Conservation (phyloP, 176 grass and related monocot genomes). For the Dendrocalamus sinicus region DNA sequence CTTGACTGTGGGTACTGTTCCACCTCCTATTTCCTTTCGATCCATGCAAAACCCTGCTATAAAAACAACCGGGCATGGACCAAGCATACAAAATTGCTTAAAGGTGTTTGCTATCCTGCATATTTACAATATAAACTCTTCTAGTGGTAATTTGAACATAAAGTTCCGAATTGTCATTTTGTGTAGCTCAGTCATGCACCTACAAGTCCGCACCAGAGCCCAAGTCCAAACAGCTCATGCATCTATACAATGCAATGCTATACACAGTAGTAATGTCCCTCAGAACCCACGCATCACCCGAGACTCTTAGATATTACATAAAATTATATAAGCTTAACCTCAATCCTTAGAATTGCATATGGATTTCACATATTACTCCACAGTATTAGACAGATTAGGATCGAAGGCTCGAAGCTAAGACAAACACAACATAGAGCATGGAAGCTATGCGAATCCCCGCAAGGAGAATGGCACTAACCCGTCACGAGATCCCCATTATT, state of each 20-base stretch:
- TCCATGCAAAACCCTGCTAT: not conserved
- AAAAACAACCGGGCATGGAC: not conserved
- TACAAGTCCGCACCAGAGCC: not conserved
- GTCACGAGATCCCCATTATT: constrained; percentile 36
- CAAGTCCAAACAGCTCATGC: not conserved
- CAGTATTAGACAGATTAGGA: not conserved
- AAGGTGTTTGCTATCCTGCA: not conserved
- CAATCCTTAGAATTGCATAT: not conserved
- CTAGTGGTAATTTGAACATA: not conserved
- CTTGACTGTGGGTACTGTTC: not conserved
- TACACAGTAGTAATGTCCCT: not conserved
- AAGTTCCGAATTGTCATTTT: not conserved
- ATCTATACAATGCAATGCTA: not conserved
- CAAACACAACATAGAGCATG: not conserved
- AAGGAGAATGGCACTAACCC: constrained; percentile 41
- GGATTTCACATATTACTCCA: not conserved
- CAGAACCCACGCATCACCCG: not conserved
- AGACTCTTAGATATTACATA: not conserved
- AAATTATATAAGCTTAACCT: not conserved
- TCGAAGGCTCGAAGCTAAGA: not conserved
- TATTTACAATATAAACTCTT: not conserved
- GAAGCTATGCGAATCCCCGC: constrained; percentile 5
- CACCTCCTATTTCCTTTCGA: not conserved
- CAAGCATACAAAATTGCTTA: constrained; percentile 20
- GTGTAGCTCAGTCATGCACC: too few relatives aligned